Evolutionary conservation across 2,329 filamentous ascomycete species (phyloP).

Genomic region (Alternaria angustiovoidea): DNA sequence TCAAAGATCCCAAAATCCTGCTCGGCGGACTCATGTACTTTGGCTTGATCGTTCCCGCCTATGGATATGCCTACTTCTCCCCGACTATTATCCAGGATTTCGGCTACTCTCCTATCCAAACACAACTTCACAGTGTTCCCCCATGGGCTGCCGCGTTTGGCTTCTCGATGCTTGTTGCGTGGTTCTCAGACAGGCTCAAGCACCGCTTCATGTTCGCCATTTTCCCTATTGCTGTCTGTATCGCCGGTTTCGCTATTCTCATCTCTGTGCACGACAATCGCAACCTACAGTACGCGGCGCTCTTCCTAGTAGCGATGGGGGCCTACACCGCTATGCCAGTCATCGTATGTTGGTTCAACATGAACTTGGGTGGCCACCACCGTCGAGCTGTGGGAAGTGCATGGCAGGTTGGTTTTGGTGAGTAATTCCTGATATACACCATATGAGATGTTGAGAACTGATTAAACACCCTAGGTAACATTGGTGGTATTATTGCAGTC

Average conservation of each 20-base stretch:
- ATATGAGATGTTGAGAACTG: background rate
- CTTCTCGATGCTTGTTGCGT: conserved; percentile 79
- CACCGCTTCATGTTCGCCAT: conserved; percentile 81
- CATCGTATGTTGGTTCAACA: conserved; percentile 66
- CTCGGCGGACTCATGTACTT: conserved; percentile 63
- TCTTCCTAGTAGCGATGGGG: conserved; percentile 84
- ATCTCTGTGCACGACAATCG: conserved; percentile 73
- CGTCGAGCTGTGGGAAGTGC: conserved; percentile 58
- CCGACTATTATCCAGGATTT: conserved; percentile 59
- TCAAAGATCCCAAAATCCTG: conserved; percentile 60
- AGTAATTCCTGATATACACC: background rate
- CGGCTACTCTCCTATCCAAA: conserved; percentile 62
- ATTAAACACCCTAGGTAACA: conserved; percentile 45
- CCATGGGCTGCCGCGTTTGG: conserved; percentile 77
- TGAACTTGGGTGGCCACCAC: conserved; percentile 63
- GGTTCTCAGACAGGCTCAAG: conserved; percentile 71
- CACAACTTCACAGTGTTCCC: conserved; percentile 63
- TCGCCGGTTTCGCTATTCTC: conserved; percentile 79
- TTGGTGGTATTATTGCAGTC: conserved; percentile 62
- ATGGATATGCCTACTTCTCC: conserved; percentile 58
- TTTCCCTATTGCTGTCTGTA: conserved; percentile 71
- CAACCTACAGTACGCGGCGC: conserved; percentile 74
- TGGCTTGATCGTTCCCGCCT: conserved; percentile 53
- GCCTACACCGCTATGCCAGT: conserved; percentile 90
- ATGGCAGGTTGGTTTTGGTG: conserved; percentile 55